Evolutionary conservation across 805 yeast species (phyloP).

Genomic region (Ogataea glucozyma): DNA sequence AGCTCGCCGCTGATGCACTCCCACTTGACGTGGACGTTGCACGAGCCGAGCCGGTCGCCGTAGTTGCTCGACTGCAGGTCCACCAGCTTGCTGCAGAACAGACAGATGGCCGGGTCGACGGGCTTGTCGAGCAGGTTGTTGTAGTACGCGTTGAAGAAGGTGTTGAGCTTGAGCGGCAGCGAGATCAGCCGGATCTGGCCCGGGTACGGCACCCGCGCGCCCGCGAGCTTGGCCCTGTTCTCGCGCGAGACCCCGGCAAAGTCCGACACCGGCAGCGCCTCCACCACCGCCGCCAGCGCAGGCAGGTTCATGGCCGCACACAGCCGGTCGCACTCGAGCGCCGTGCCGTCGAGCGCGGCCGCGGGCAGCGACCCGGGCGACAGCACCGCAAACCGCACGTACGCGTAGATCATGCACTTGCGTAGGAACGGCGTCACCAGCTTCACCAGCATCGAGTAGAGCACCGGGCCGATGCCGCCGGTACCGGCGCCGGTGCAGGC

Average conservation of each 20-base stretch:
- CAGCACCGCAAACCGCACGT: constrained; percentile 51
- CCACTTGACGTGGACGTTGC: constrained; percentile 66
- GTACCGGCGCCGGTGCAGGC: too few relatives aligned
- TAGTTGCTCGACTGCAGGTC: constrained; percentile 64
- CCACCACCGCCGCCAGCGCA: constrained; percentile 31
- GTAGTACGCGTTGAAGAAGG: constrained; percentile 61
- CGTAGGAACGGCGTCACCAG: constrained; percentile 66
- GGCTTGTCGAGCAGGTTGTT: constrained; percentile 45
- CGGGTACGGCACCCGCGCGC: constrained; percentile 55
- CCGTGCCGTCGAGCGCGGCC: constrained; percentile 19
- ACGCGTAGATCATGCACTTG: constrained; percentile 56
- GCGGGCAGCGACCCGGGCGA: constrained; percentile 31
- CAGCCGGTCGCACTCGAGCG: constrained; percentile 55
- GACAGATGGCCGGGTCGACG: constrained; percentile 81
- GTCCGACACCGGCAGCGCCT: constrained; percentile 15
- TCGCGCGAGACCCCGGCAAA: constrained; percentile 11
- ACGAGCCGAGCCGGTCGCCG: constrained; percentile 67
- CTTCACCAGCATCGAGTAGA: constrained; percentile 57
- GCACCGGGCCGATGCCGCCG: constrained; percentile 37
- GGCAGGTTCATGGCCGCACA: constrained; percentile 53
- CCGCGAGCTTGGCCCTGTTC: constrained; percentile 13
- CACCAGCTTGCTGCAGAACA: constrained; percentile 73
- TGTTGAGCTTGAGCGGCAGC: constrained; percentile 67
- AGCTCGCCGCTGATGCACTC: constrained; percentile 60
- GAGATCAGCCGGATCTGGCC: constrained; percentile 59